Conservation (phyloP, 2,329 filamentous ascomycete species). For the Escovopsis sp. region DNA sequence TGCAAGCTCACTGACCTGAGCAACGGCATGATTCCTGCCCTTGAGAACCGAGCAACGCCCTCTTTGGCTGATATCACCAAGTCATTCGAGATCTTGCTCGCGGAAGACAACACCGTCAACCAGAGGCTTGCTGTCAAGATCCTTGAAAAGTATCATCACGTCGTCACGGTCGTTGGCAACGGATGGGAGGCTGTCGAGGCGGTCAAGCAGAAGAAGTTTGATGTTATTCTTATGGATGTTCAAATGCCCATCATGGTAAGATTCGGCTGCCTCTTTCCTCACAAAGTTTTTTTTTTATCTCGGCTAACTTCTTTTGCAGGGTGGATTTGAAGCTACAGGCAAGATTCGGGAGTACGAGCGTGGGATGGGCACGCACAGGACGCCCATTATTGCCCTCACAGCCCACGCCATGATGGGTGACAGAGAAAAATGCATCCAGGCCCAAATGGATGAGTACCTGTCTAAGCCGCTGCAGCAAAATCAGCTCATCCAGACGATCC, state of each 20-base stretch:
- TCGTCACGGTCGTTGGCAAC: slow-evolving; percentile 86
- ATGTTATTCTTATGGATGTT: slow-evolving; percentile 97
- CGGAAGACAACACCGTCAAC: slow-evolving; percentile 95
- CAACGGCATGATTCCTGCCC: slow-evolving; percentile 87
- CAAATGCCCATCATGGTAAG: slow-evolving; percentile 98
- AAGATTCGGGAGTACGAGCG: slow-evolving; percentile 95
- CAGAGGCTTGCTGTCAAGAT: slow-evolving; percentile 94
- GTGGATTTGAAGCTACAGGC: slow-evolving; percentile 90
- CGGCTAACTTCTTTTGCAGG: slow-evolving; percentile 37
- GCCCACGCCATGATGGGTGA: slow-evolving; percentile 98
- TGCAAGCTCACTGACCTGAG: slow-evolving; percentile 88
- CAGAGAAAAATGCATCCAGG: slow-evolving; percentile 93
- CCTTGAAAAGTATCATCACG: slow-evolving; percentile 88
- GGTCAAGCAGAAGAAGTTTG: slow-evolving; percentile 84
- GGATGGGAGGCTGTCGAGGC: slow-evolving; percentile 84
- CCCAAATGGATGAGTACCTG: slow-evolving; percentile 98
- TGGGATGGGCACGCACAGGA: slow-evolving; percentile 62
- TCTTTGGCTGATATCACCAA: slow-evolving; percentile 86
- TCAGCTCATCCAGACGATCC: slow-evolving; percentile 91
- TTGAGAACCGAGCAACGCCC: slow-evolving; percentile 85
- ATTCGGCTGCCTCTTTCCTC: too few species aligned
- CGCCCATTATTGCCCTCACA: slow-evolving; percentile 90
- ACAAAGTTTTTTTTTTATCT: background rate
- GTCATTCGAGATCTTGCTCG: slow-evolving; percentile 87
- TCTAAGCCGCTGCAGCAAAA: slow-evolving; percentile 95